These are phyloP conservation scores for Colletotrichum euphorbiae DNA, from an alignment of 2,329 filamentous ascomycete genomes.

Conservation along the genomic window DNA sequence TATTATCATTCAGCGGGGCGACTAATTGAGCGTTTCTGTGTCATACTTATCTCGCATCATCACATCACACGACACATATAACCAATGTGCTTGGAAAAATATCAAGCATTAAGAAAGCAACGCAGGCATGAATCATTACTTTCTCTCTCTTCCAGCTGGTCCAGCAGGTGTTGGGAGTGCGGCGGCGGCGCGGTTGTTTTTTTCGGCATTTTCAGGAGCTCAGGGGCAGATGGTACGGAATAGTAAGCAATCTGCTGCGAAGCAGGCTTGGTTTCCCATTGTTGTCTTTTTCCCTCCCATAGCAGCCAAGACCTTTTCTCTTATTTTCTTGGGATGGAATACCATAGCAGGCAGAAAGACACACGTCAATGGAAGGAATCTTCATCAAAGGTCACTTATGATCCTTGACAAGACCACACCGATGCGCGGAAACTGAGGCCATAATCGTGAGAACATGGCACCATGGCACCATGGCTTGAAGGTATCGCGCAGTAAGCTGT, in stretches of 20 bases:
- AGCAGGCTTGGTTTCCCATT: conserved; percentile 23
- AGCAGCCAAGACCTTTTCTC: background rate
- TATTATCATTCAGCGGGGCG: conserved; percentile 19
- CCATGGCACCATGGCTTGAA: conserved; percentile 27
- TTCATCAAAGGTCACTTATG: conserved; percentile 13
- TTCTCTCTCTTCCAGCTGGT: conserved; percentile 36
- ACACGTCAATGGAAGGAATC: conserved; percentile 33
- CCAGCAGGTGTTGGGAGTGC: conserved; percentile 38
- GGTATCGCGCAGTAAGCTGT: conserved; percentile 9
- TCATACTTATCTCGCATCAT: conserved; percentile 29
- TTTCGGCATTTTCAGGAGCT: conserved; percentile 40
- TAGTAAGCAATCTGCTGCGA: conserved; percentile 24
- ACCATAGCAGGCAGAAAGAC: conserved; percentile 23
- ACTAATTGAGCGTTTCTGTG: conserved; percentile 20
- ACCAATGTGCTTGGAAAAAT: conserved; percentile 25
- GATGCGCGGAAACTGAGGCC: background rate
- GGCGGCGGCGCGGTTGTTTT: conserved; percentile 35
- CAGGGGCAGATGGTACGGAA: conserved; percentile 18
- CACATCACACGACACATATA: conserved; percentile 30
- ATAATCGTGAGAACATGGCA: conserved; percentile 33
- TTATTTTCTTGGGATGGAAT: background rate
- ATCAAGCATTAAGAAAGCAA: conserved; percentile 20
- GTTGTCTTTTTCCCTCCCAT: conserved; percentile 9
- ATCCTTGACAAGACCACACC: background rate
- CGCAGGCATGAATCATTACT: conserved; percentile 34